A percentile compares a stretch with the other conserved stretches of the same genome.
These are phyloP conservation scores for Cucumis hystrix DNA, from an alignment of 306 rosid species.

Conservation along the genomic window DNA sequence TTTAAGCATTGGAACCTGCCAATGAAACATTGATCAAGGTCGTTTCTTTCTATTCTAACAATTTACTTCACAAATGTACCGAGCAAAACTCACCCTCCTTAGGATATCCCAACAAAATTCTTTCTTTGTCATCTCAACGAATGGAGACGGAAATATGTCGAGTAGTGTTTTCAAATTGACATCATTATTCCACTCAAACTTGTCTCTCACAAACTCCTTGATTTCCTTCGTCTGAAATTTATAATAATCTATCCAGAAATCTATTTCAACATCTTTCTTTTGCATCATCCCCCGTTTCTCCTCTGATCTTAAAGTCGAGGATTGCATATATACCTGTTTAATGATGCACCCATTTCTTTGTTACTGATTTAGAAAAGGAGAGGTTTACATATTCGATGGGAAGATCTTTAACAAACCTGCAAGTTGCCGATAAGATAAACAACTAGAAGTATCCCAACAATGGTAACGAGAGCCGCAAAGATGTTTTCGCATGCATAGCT, in stretches of 20 bases:
- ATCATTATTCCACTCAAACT: background rate
- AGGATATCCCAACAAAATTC: slow-evolving; percentile 29
- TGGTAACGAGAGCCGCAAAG: background rate
- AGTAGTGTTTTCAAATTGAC: background rate
- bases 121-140: slow-evolving; percentile 13
- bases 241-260: slow-evolving; percentile 2
- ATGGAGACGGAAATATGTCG: background rate
- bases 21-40: background rate
- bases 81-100: background rate
- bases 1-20: too few species aligned
- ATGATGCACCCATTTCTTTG: background rate
- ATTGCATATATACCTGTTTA: background rate
- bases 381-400: background rate
- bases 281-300: background rate
- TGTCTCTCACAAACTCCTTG: background rate
- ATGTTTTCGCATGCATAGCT: background rate
- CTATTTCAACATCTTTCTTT: background rate
- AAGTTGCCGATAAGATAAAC: slow-evolving; percentile 11
- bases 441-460: slow-evolving; percentile 2
- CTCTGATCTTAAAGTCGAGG: background rate
- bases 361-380: background rate
- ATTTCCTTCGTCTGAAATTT: background rate
- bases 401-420: slow-evolving; percentile 1
- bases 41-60: background rate
- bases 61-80: background rate